Evolutionary conservation across 805 yeast species (phyloP), one percentile per base, ranked within the genome.

Genomic region (Jamesozyma hellenica): DNA sequence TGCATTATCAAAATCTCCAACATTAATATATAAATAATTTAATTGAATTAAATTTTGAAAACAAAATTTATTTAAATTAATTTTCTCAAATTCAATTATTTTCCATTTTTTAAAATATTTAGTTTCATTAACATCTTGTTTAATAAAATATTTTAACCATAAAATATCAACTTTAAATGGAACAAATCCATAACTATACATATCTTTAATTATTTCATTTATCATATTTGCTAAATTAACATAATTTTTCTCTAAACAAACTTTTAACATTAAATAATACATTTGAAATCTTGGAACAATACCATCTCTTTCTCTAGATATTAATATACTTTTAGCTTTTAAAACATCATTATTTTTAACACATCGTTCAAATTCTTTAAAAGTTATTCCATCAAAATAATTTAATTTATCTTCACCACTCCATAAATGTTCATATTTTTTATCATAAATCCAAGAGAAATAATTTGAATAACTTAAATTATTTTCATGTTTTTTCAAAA

Each of bases 41-140:
- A 56, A 35, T 33, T 53, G 56, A 35, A 56, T 35, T 29, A 48
- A 50, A 35, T 55, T 50, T 26, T 50, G 54, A 19, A 52, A 49
- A 16, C 44, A 47, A 18, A 53, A 36, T 10, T 39, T 33, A 1
- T 31, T 25, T 17, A 46, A 38, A 30, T 49, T 38, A 13, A 32
- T 28, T 15, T 42, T 41, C 18, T 45, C 50, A 35, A 55, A 51
- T 19, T 47, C 46, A 31, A 34, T 27, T 6, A 57, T 10, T 36
- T 35, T 42, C 19, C 40, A 21, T 10, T 12, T 18, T 28, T 38
- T 38, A 4, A 8, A 6, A 3, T 14, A 28, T 11, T n/a, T 23
- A 11, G 21, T 14, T 10, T 4, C 12, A 3, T 15, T 14, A 2
- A 18, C 4, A 14, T 19, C 13, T 14, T 10, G 6, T 16, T 11